Evolutionary conservation across 2,329 filamentous ascomycete species (phyloP).

Genomic region (Hymenoscyphus infarciens): DNA sequence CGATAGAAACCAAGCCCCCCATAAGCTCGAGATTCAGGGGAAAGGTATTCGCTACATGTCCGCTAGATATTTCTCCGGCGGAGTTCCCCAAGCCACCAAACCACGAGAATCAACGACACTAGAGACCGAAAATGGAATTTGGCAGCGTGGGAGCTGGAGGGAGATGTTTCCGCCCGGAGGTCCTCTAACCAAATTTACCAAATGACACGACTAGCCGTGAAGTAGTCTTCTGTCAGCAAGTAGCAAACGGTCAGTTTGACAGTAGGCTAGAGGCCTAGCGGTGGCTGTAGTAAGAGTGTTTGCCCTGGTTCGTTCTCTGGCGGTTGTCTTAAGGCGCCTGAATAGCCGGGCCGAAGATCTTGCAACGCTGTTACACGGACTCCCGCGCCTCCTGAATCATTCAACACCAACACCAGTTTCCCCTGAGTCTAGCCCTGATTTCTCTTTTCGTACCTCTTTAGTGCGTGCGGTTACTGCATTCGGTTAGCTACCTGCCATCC

Average conservation of each 20-base stretch:
- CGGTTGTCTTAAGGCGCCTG: not conserved
- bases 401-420: not conserved
- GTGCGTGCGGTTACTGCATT: not conserved
- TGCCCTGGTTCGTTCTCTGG: not conserved
- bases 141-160: not conserved
- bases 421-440: not conserved
- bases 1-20: slow-evolving; percentile 2
- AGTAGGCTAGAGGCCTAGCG: not conserved
- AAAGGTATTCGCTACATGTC: slow-evolving; percentile 8
- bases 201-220: not conserved
- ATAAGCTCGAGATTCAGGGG: slow-evolving; percentile 4
- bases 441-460: not conserved
- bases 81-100: slow-evolving; percentile 18
- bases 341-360: not conserved
- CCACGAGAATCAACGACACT: not conserved
- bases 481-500: not conserved
- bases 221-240: not conserved
- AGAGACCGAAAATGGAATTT: not conserved
- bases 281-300: not conserved
- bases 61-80: slow-evolving; percentile 17
- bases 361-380: slow-evolving; percentile 7
- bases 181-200: not conserved
- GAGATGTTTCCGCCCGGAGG: not conserved
- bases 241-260: not conserved
- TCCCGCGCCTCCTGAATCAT: slow-evolving; percentile 6